A percentile compares a stretch with the other conserved stretches of the same genome.
These are phyloP conservation scores for Zymoseptoria passerinii DNA, from an alignment of 2,329 filamentous ascomycete species.

Conservation along the genomic window DNA sequence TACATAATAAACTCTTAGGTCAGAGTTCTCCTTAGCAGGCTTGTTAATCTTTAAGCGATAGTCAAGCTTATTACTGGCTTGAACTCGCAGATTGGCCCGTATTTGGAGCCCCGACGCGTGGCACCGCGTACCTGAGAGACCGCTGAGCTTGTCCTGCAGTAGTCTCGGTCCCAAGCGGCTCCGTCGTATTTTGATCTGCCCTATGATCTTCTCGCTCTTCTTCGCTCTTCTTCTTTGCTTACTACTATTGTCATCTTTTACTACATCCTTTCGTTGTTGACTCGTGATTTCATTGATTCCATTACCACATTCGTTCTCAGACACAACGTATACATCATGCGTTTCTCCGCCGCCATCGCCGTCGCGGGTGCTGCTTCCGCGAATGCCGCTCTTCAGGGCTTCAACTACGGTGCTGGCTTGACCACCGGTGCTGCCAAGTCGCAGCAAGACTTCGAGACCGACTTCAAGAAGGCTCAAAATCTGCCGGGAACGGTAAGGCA, in stretches of 20 bases:
- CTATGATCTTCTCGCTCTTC: neutral
- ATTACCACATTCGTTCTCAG: neutral
- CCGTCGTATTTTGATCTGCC: neutral
- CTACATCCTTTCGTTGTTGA: neutral
- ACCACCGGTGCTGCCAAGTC: slow-evolving; percentile 52
- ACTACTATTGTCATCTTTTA: neutral
- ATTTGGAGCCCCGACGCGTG: neutral
- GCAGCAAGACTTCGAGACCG: slow-evolving; percentile 58
- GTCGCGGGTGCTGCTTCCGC: slow-evolving; percentile 24
- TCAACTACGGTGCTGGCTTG: slow-evolving; percentile 64
- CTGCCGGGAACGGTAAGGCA: slow-evolving; percentile 55
- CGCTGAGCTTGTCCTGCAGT: neutral
- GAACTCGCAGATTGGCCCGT: neutral
- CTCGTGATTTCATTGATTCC: neutral
- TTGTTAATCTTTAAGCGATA: neutral
- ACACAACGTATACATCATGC: neutral
- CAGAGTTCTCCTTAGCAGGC: neutral
- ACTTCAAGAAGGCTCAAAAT: slow-evolving; percentile 58
- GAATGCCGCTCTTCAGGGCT: slow-evolving; percentile 44
- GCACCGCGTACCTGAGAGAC: neutral
- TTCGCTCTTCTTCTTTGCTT: neutral
- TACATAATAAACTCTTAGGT: neutral
- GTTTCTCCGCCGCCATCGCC: neutral
- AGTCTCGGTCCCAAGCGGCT: neutral
- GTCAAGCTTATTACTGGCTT: neutral